A percentile compares a stretch with the other conserved stretches of the same genome.
phyloP scores from a whole-genome alignment of 2,329 filamentous ascomycete species.

The Calonectria pseudoturangicola region DNA sequence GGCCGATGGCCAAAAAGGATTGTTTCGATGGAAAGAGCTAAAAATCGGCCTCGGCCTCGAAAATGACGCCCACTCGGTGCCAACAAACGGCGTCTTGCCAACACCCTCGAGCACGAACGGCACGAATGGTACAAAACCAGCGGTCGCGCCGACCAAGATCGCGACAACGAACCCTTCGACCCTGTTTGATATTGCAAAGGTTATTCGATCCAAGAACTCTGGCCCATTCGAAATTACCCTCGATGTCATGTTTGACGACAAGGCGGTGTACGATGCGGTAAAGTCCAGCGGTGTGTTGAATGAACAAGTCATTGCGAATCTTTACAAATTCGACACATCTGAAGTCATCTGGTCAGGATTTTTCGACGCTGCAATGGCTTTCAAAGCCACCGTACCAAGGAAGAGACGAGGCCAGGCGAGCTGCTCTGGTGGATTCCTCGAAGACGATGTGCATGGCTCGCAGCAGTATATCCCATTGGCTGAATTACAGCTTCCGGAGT shows the following conservation, averaged over 20 bases:
- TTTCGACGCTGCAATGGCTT: constrained; percentile 3
- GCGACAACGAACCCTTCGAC: background rate
- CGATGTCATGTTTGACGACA: constrained; percentile 68
- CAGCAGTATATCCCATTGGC: constrained; percentile 24
- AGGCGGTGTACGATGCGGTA: constrained; percentile 59
- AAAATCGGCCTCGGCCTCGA: background rate
- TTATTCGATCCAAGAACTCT: constrained; percentile 69
- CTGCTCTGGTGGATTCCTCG: constrained; percentile 19
- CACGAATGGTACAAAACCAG: background rate
- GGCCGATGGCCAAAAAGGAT: background rate
- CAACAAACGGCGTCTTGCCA: background rate
- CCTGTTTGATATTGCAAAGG: constrained; percentile 22
- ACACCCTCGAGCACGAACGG: background rate
- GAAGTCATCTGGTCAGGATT: constrained; percentile 18
- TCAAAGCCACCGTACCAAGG: constrained; percentile 4
- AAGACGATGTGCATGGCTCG: constrained; percentile 26
- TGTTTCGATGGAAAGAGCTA: constrained; percentile 5
- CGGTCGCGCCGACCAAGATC: background rate
- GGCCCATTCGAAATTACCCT: constrained; percentile 71
- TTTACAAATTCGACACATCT: constrained; percentile 9
- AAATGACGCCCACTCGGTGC: background rate
- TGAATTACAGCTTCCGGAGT: background rate
- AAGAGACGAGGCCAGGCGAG: background rate
- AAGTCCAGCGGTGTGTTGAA: constrained; percentile 61
- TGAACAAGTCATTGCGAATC: constrained; percentile 53